Base-by-base conservation (phyloP, 805 yeast genomes). In the Jamesozyma lodderae region DNA sequence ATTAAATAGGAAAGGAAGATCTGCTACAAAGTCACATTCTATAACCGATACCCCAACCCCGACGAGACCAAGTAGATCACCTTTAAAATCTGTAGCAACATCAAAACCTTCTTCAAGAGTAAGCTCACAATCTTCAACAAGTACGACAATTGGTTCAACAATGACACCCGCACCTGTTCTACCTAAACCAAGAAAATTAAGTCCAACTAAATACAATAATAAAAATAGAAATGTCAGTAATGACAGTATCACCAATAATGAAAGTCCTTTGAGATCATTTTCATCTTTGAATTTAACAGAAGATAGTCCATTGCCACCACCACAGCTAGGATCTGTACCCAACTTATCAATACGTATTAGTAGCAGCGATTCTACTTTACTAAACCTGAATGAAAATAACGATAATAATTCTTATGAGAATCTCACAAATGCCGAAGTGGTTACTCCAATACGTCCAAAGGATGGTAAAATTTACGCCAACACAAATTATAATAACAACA, bases 91-190 rank as follows among this genome's bases (percentile, higher is more conserved):
- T n/a, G 15, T n/a, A 13, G 5, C 14, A 13, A 17, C 6, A 19
- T 13, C 39, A n/a, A 6, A 25, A 21, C 14, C 33, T 20, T 13
- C 36, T 14, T 18, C 34, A 16, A 21, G 35, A 17, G 13, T 38
- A 4, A 21, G 16, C 13, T 25, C 31, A 15, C 40, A 33, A 33
- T 17, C 33, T 9, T 14, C 18, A 25, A n/a, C 15, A 18, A 21
- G 20, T n/a, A n/a, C n/a, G n/a, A n/a, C n/a, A n/a, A n/a, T n/a
- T n/a, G n/a, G n/a, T n/a, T n/a, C 44, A 36, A 63, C 55, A 31
- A 45, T 25, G 31, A 40, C 46, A 17, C 59, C 59, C 5, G 48
- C 45, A 32, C 58, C 60, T n/a, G 42, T 59, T 24, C 51, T 52
- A 31, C 35, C 45, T 3, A 49, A 57, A 28, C 55, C 60, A 19